These are phyloP conservation scores for Pseudogymnoascus sp. DNA, from an alignment of 2,329 filamentous ascomycete species.

Conservation along the genomic window DNA sequence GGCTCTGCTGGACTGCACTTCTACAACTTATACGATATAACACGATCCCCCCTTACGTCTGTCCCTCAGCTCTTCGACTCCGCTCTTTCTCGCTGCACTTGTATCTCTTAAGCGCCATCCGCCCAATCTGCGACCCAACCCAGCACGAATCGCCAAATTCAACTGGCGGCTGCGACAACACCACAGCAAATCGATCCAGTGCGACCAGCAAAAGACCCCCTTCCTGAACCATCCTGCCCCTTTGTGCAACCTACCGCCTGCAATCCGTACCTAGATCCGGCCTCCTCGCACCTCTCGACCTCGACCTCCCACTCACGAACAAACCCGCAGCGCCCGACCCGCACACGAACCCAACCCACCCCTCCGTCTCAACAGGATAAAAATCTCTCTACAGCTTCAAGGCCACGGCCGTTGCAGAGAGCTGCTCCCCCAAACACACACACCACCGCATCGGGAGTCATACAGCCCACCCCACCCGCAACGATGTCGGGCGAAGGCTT, in stretches of 20 bases:
- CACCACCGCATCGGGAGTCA: neutral
- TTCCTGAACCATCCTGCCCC: neutral
- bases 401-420: neutral
- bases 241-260: neutral
- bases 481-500: conserved; percentile 52
- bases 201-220: conserved; percentile 50
- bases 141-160: neutral
- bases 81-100: neutral
- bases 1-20: neutral
- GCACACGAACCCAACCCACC: neutral
- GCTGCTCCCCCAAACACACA: neutral
- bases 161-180: conserved; percentile 2
- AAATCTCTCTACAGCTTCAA: neutral
- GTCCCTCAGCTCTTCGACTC: neutral
- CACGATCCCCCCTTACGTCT: neutral
- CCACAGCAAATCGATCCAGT: conserved; percentile 51
- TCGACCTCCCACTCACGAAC: neutral
- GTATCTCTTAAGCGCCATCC: conserved; percentile 7
- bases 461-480: conserved; percentile 1
- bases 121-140: conserved; percentile 6
- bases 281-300: neutral
- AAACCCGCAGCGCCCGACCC: neutral
- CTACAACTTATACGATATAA: neutral
- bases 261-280: neutral
- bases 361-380: neutral